Conservation (phyloP, 2,329 filamentous ascomycete genomes). For the Ciborinia camelliae region DNA sequence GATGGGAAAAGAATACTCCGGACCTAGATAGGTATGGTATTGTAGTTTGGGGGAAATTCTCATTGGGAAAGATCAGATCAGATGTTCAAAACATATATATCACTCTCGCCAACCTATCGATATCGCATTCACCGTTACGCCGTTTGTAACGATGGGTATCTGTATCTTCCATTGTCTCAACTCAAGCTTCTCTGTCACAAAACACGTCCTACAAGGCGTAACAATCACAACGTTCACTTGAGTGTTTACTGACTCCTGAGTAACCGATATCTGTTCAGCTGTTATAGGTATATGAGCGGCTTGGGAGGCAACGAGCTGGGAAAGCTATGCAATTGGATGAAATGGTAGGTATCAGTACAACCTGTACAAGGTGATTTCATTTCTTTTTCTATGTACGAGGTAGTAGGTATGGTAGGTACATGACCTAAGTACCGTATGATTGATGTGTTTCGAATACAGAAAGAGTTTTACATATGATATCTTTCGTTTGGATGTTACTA, state of each 20-base stretch:
- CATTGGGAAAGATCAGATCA: too few species aligned
- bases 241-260: too few species aligned
- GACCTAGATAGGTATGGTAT: too few species aligned
- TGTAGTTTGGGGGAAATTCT: too few species aligned
- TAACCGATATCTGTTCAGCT: background rate
- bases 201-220: too few species aligned
- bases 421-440: background rate
- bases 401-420: background rate
- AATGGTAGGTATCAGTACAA: background rate
- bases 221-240: background rate
- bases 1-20: too few species aligned
- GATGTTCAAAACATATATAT: too few species aligned
- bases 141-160: too few species aligned
- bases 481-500: background rate
- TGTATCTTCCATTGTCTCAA: constrained; percentile 3
- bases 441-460: background rate
- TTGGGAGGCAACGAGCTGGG: background rate
- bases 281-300: background rate
- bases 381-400: background rate
- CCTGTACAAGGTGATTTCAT: background rate
- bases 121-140: too few species aligned
- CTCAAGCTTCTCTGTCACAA: too few species aligned
- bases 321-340: background rate
- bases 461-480: background rate
- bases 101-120: too few species aligned